Conservation (phyloP, 495 filamentous ascomycete species). For the Bryoglossum gracile region DNA sequence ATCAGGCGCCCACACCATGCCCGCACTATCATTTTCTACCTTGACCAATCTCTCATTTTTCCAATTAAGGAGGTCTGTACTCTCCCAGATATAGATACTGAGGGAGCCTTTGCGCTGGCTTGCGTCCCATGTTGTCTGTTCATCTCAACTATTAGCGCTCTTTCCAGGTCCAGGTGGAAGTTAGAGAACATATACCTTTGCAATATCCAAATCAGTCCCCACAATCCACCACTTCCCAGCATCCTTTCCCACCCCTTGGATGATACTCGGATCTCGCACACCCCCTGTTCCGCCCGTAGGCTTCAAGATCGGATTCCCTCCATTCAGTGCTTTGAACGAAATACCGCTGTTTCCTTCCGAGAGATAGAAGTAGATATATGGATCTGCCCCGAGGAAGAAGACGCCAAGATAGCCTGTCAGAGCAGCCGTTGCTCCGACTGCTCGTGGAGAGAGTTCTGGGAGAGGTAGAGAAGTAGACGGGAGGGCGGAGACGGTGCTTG, state of each 20-base stretch:
- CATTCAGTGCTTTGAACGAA: constrained; percentile 40
- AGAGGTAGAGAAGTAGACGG: background rate
- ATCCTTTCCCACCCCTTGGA: constrained; percentile 37
- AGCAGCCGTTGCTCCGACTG: constrained; percentile 33
- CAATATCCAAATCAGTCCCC: constrained; percentile 46
- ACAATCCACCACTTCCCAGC: constrained; percentile 49
- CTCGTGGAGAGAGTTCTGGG: constrained; percentile 23
- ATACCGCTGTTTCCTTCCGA: constrained; percentile 42
- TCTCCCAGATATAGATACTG: constrained; percentile 49
- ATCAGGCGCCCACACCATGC: constrained; percentile 51
- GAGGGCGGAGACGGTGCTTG: background rate
- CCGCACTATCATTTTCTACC: constrained; percentile 41
- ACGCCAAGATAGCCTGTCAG: constrained; percentile 43
- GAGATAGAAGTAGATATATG: constrained; percentile 47
- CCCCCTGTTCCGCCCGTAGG: constrained; percentile 44
- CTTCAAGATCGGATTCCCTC: constrained; percentile 37
- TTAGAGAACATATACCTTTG: too few relatives aligned
- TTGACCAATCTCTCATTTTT: constrained; percentile 38
- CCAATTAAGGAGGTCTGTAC: constrained; percentile 42
- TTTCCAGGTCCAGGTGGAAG: too few relatives aligned
- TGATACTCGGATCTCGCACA: constrained; percentile 36
- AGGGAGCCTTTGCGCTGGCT: constrained; percentile 40
- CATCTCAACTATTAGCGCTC: too few relatives aligned
- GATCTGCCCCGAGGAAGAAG: constrained; percentile 46
- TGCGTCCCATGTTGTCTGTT: constrained; percentile 44